These are phyloP conservation scores for Pichia sp. DNA, from an alignment of 1,139 yeast genomes.

Conservation along the genomic window DNA sequence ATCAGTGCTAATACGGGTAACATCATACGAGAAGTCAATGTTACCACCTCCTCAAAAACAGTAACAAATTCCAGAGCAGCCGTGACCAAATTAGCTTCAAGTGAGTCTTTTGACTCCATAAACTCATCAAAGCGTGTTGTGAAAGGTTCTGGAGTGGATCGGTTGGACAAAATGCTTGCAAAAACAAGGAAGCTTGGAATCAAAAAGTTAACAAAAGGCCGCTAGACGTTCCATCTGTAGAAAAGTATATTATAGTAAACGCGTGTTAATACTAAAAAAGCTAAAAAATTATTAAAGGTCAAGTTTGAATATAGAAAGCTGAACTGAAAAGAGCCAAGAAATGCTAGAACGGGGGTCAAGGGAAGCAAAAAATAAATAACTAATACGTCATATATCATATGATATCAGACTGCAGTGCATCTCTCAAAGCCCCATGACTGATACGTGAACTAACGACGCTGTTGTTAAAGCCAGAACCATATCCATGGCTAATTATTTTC, in stretches of 20 bases:
- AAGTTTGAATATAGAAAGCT: not conserved
- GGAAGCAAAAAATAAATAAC: not conserved
- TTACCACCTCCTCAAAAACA: conserved; percentile 28
- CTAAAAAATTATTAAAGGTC: not conserved
- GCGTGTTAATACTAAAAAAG: not conserved
- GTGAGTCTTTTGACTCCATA: not conserved
- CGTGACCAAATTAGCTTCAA: conserved; percentile 25
- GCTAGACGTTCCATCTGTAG: not conserved
- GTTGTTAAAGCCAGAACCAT: conserved; percentile 38
- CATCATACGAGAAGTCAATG: conserved; percentile 28
- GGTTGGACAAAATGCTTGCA: conserved; percentile 25
- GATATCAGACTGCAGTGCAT: conserved; percentile 37
- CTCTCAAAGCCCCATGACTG: conserved; percentile 41
- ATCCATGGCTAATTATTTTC: conserved; percentile 42
- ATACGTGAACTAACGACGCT: conserved; percentile 40
- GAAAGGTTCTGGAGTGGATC: conserved; percentile 22
- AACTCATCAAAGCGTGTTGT: not conserved
- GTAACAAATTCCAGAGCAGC: conserved; percentile 26
- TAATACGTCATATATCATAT: too few species aligned
- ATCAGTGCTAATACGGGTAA: conserved; percentile 27
- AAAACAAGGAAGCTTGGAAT: conserved; percentile 22
- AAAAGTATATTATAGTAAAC: not conserved
- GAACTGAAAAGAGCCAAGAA: not conserved
- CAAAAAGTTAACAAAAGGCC: conserved; percentile 11
- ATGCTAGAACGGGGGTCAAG: not conserved